phyloP scores from a whole-genome alignment of 768 basidiomycete species.

The Trametes cinnabarina region DNA sequence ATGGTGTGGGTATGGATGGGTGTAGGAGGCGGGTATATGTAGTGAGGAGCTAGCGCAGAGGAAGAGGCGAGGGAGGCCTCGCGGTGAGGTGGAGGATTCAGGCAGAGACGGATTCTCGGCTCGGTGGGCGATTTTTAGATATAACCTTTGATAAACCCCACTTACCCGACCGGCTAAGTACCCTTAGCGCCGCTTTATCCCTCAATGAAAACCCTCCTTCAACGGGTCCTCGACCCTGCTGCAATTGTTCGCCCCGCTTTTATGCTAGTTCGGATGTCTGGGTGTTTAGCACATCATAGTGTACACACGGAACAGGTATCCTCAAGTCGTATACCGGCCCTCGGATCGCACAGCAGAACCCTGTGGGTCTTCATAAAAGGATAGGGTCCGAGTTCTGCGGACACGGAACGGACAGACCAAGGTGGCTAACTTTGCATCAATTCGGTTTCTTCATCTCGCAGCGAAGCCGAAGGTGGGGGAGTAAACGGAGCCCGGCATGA shows the following conservation, averaged over 20 bases:
- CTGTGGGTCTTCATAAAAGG: not conserved
- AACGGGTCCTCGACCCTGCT: not conserved
- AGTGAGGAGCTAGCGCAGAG: constrained; percentile 13
- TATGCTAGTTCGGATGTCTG: not conserved
- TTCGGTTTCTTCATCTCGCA: not conserved
- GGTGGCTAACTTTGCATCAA: not conserved
- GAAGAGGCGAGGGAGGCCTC: constrained; percentile 15
- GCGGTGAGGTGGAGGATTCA: constrained; percentile 19
- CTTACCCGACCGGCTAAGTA: constrained; percentile 11
- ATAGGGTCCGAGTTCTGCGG: not conserved
- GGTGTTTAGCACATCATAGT: not conserved
- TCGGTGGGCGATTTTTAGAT: constrained; percentile 5
- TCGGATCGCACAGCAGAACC: constrained; percentile 3
- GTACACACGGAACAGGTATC: not conserved
- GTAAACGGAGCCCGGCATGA: constrained; percentile 11
- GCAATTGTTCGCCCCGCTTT: not conserved
- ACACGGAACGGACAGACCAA: not conserved
- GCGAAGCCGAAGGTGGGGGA: not conserved
- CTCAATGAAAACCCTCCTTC: not conserved
- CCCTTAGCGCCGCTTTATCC: constrained; percentile 3
- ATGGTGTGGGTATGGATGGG: constrained; percentile 1
- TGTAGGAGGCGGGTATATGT: constrained; percentile 9
- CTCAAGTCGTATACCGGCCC: not conserved
- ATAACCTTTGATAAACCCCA: constrained; percentile 5
- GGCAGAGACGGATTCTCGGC: constrained; percentile 14